Evolutionary conservation across 2,329 filamentous ascomycete genomes (phyloP).

Genomic region (Rugonectria rugulosa): DNA sequence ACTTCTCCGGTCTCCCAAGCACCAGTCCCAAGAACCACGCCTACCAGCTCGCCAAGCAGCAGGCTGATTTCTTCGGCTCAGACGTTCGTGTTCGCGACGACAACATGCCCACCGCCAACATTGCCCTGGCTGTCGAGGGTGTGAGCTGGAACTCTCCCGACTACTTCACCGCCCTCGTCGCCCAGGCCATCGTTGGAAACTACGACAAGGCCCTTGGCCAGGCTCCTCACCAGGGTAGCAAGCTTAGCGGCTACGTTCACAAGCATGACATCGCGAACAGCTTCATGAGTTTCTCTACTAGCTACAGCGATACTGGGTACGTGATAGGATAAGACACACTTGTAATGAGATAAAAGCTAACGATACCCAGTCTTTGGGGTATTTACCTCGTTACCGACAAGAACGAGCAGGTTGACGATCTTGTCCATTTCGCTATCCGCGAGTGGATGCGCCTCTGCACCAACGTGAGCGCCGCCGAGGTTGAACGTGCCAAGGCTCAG

Average conservation of each 20-base stretch:
- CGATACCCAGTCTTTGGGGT: slow-evolving; percentile 83
- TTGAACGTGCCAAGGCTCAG: slow-evolving; percentile 98
- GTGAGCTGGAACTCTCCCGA: slow-evolving; percentile 99
- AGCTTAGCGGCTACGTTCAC: slow-evolving; percentile 93
- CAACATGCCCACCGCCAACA: slow-evolving; percentile 94
- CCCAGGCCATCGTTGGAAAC: slow-evolving; percentile 98
- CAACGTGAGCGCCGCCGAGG: slow-evolving; percentile 87
- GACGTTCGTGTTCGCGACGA: slow-evolving; percentile 96
- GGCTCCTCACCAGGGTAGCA: slow-evolving; percentile 96
- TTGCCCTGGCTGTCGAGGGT: slow-evolving; percentile 98
- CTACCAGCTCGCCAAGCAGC: slow-evolving; percentile 80
- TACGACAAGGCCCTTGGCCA: slow-evolving; percentile 99
- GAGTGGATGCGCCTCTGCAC: slow-evolving; percentile 96
- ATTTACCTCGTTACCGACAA: slow-evolving; percentile 98
- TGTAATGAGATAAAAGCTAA: slow-evolving; percentile 31
- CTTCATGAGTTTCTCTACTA: slow-evolving; percentile 99
- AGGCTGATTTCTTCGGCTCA: slow-evolving; percentile 95
- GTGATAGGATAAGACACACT: slow-evolving; percentile 37
- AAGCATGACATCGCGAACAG: slow-evolving; percentile 97
- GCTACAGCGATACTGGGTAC: slow-evolving; percentile 99
- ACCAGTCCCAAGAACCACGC: slow-evolving; percentile 78
- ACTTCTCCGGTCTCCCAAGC: slow-evolving; percentile 83
- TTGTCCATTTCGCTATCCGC: slow-evolving; percentile 96
- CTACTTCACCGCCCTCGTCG: slow-evolving; percentile 97
- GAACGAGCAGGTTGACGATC: slow-evolving; percentile 86